These are phyloP conservation scores for Nadsonia commutata DNA, from an alignment of 1,139 yeast genomes.

Conservation along the genomic window DNA sequence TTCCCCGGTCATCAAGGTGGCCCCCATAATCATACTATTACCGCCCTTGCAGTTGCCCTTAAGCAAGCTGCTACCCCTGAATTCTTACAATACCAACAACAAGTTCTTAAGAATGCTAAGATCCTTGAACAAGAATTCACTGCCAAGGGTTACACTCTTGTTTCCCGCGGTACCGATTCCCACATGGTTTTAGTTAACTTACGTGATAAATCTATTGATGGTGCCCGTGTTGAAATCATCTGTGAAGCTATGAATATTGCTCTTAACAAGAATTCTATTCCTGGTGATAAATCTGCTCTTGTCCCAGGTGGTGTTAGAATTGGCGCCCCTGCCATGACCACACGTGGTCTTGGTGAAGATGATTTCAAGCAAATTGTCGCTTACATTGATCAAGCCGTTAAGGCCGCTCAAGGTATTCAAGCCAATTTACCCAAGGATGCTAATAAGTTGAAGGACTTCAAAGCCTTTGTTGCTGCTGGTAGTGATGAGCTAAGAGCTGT, in stretches of 20 bases:
- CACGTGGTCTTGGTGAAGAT: constrained; percentile 83
- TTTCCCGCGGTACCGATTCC: constrained; percentile 90
- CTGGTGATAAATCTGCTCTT: constrained; percentile 95
- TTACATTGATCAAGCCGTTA: constrained; percentile 74
- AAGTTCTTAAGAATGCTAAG: constrained; percentile 82
- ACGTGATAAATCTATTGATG: constrained; percentile 84
- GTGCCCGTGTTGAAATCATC: constrained; percentile 93
- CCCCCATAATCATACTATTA: constrained; percentile 96
- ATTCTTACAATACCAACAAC: constrained; percentile 78
- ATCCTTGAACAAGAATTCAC: constrained; percentile 63
- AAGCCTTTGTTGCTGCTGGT: constrained; percentile 49
- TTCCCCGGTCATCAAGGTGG: constrained; percentile 99
- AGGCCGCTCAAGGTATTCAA: constrained; percentile 66
- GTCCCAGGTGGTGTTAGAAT: constrained; percentile 97
- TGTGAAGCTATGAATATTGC: constrained; percentile 94
- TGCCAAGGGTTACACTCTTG: constrained; percentile 62
- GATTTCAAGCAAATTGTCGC: constrained; percentile 74
- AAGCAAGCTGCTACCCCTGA: constrained; percentile 90
- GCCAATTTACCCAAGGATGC: constrained; percentile 41
- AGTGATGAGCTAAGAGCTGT: constrained; percentile 50
- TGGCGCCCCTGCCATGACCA: constrained; percentile 98
- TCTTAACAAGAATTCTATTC: constrained; percentile 90
- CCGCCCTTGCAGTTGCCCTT: constrained; percentile 92
- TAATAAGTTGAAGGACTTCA: constrained; percentile 89
- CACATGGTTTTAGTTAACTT: constrained; percentile 88